phyloP scores from a whole-genome alignment of 2,329 filamentous ascomycete genomes.

The Ascochyta koolunga region DNA sequence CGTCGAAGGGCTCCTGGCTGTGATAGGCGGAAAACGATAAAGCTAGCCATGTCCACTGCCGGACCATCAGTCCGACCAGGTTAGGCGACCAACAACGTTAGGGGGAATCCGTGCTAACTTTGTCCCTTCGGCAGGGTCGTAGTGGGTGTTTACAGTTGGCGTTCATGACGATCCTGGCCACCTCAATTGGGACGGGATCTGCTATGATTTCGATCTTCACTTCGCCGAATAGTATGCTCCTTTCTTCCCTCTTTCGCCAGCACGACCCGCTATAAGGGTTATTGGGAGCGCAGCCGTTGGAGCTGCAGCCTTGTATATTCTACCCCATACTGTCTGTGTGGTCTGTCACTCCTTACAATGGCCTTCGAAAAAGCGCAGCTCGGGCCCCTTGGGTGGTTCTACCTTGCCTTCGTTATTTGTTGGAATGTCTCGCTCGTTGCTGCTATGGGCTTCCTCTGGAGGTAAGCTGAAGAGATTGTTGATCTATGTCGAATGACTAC shows the following conservation, averaged over 20 bases:
- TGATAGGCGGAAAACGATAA: slow-evolving; percentile 1
- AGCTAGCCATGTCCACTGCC: slow-evolving; percentile 9
- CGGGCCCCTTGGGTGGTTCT: slow-evolving; percentile 20
- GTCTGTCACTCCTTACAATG: slow-evolving; percentile 17
- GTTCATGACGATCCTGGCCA: slow-evolving; percentile 10
- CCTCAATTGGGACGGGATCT: slow-evolving; percentile 6
- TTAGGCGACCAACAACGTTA: slow-evolving; percentile 12
- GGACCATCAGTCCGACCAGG: slow-evolving; percentile 6
- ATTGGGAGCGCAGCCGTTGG: slow-evolving; percentile 3
- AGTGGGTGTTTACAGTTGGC: background rate
- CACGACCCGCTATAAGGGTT: slow-evolving; percentile 14
- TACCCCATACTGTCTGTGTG: slow-evolving; percentile 8
- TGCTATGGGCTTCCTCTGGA: slow-evolving; percentile 29
- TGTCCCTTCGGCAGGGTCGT: slow-evolving; percentile 11
- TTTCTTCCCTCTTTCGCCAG: slow-evolving; percentile 1
- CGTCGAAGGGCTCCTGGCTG: background rate
- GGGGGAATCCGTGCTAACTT: slow-evolving; percentile 5
- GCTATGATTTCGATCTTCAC: background rate
- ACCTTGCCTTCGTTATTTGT: slow-evolving; percentile 14
- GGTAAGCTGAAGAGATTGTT: background rate
- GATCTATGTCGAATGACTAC: background rate
- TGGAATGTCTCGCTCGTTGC: slow-evolving; percentile 13
- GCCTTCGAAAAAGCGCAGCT: slow-evolving; percentile 14
- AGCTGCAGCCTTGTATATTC: slow-evolving; percentile 5
- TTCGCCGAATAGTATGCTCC: slow-evolving; percentile 12